Evolutionary conservation across 768 basidiomycete genomes (phyloP).

Genomic region (Scleroderma citrinum): DNA sequence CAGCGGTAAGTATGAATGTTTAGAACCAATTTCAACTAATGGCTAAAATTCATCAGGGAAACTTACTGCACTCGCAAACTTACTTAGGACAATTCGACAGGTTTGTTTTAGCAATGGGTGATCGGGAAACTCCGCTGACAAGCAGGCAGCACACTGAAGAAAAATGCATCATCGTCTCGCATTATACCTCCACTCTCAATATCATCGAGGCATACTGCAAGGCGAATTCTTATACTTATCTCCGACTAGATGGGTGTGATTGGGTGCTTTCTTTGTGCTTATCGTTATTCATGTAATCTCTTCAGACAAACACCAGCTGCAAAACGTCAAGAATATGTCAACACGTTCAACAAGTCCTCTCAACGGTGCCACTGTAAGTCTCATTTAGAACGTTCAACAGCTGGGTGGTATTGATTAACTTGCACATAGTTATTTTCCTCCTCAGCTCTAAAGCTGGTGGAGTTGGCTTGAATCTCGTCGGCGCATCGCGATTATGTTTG

Average conservation of each 20-base stretch:
- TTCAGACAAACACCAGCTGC: conserved; percentile 65
- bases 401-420: conserved; percentile 1
- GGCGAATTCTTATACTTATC: conserved; percentile 66
- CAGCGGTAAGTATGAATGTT: conserved; percentile 53
- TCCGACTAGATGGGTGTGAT: conserved; percentile 79
- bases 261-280: background rate
- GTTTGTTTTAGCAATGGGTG: conserved; percentile 28
- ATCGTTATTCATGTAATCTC: background rate
- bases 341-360: conserved; percentile 76
- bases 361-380: conserved; percentile 64
- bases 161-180: conserved; percentile 95
- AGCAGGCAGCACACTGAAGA: conserved; percentile 67
- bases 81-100: conserved; percentile 56
- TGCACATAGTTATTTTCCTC: conserved; percentile 70
- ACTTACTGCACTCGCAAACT: conserved; percentile 55
- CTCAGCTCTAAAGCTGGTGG: conserved; percentile 95
- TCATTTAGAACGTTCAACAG: background rate
- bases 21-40: background rate
- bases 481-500: conserved; percentile 81
- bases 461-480: conserved; percentile 88
- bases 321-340: conserved; percentile 84
- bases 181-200: conserved; percentile 92
- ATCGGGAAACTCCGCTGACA: conserved; percentile 2
- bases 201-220: conserved; percentile 85
- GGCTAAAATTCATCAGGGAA: conserved; percentile 51